Percentiles rank a stretch among this genome's conserved stretches.
Conservation (phyloP, 257 asterid species). For the Lithospermum erythrorhizon region DNA sequence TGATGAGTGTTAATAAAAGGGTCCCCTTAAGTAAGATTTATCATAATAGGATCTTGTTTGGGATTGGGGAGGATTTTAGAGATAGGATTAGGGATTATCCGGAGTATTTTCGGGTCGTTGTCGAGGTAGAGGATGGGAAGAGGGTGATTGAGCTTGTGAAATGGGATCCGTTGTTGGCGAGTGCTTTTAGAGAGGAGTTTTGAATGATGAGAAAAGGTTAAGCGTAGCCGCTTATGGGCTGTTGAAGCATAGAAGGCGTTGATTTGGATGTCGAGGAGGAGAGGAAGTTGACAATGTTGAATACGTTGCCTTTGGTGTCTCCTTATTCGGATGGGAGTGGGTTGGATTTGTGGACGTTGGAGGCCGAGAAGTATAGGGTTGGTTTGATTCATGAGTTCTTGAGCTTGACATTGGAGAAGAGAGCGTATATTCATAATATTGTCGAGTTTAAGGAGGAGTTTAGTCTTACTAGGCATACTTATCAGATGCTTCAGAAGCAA, state of each 20-base stretch:
- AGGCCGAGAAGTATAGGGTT: conserved; percentile 84
- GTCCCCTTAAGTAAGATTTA: conserved; percentile 67
- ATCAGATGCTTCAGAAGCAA: conserved; percentile 79
- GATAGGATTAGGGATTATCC: conserved; percentile 60
- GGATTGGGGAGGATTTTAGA: conserved; percentile 74
- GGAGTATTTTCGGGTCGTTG: conserved; percentile 40
- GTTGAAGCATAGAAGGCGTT: conserved; percentile 52
- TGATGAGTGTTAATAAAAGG: conserved; percentile 63
- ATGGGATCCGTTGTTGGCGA: conserved; percentile 72
- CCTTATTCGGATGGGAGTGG: conserved; percentile 81
- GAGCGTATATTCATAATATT: conserved; percentile 84
- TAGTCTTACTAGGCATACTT: conserved; percentile 71
- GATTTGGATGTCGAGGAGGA: conserved; percentile 56
- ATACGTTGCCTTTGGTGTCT: conserved; percentile 80
- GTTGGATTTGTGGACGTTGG: conserved; percentile 80
- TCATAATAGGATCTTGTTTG: conserved; percentile 68
- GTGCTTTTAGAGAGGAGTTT: conserved; percentile 55
- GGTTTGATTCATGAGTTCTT: conserved; percentile 84
- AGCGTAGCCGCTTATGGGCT: conserved; percentile 64
- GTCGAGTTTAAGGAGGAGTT: conserved; percentile 96
- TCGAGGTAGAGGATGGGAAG: conserved; percentile 58
- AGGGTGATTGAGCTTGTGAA: conserved; percentile 60
- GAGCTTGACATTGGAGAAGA: conserved; percentile 90
- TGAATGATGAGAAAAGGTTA: conserved; percentile 72
- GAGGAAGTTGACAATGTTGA: conserved; percentile 70